Percentiles rank a stretch among this genome's conserved stretches.
These are phyloP conservation scores for Polytrichum formosum DNA, from an alignment of 225 moss, liverwort and hornwort species.

Conservation along the genomic window DNA sequence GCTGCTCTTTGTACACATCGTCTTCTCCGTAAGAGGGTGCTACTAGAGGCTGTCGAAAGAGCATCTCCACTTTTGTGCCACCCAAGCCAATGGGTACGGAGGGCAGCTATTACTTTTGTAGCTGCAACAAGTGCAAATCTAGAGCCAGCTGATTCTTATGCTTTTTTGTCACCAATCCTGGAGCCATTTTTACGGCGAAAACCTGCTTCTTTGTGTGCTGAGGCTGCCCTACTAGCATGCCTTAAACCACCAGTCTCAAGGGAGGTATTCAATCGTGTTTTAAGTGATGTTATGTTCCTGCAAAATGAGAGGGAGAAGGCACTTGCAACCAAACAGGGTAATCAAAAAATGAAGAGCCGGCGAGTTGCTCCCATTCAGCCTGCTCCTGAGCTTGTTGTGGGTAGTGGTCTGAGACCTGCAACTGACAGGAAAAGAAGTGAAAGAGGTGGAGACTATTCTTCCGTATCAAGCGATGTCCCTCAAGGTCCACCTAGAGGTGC, in stretches of 20 bases:
- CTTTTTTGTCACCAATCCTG: conserved; percentile 82
- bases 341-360: conserved; percentile 51
- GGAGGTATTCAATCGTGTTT: conserved; percentile 89
- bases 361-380: conserved; percentile 76
- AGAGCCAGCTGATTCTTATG: conserved; percentile 81
- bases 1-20: conserved; percentile 89
- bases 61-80: conserved; percentile 95
- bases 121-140: conserved; percentile 86
- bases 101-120: conserved; percentile 93
- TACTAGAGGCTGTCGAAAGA: conserved; percentile 82
- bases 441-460: conserved; percentile 24
- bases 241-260: conserved; percentile 95
- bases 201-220: conserved; percentile 85
- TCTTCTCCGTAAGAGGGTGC: conserved; percentile 77
- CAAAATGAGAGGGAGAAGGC: conserved; percentile 75
- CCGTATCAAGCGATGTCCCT: conserved; percentile 31
- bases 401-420: conserved; percentile 40
- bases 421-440: conserved; percentile 49
- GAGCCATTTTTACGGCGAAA: conserved; percentile 88
- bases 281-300: conserved; percentile 81
- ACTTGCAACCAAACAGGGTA: conserved; percentile 49
- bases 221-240: conserved; percentile 77
- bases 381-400: conserved; percentile 51
- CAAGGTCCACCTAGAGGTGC: conserved; percentile 45
- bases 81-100: conserved; percentile 96